Evolutionary conservation across 2,329 filamentous ascomycete genomes (phyloP).

Genomic region (Xylariaceae sp.): DNA sequence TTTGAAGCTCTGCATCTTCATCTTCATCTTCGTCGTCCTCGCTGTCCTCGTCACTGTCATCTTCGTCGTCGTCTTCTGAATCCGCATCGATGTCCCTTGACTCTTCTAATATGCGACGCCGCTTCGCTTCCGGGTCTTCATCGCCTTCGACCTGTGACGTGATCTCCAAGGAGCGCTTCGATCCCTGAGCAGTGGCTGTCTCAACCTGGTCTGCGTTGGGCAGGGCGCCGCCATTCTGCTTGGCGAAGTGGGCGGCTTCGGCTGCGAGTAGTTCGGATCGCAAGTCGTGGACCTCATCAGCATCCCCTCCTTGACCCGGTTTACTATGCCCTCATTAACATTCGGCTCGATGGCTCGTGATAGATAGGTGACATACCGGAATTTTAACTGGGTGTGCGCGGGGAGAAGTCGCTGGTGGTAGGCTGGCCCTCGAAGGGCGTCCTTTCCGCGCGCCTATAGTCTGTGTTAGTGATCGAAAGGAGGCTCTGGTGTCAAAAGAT

Average conservation of each 20-base stretch:
- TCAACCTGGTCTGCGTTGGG: constrained; percentile 38
- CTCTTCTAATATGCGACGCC: constrained; percentile 82
- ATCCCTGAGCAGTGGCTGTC: constrained; percentile 35
- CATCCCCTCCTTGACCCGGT: constrained; percentile 83
- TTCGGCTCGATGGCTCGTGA: background rate
- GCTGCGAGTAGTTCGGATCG: constrained; percentile 85
- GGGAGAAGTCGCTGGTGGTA: constrained; percentile 96
- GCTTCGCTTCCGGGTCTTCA: constrained; percentile 75
- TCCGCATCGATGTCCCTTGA: constrained; percentile 81
- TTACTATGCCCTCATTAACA: constrained; percentile 42
- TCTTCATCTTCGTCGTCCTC: constrained; percentile 59
- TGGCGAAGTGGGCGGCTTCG: constrained; percentile 82
- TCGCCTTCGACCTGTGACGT: constrained; percentile 40
- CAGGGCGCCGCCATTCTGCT: constrained; percentile 64
- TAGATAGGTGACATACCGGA: constrained; percentile 54
- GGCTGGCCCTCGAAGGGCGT: constrained; percentile 85
- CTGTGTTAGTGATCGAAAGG: constrained; percentile 19
- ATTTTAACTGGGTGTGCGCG: constrained; percentile 90
- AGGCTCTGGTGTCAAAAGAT: constrained; percentile 4
- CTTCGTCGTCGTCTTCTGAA: constrained; percentile 57
- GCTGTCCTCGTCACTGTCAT: constrained; percentile 44
- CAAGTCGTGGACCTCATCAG: constrained; percentile 72
- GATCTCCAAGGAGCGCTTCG: constrained; percentile 63
- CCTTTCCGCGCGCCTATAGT: constrained; percentile 79
- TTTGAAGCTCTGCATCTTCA: constrained; percentile 83